phyloP scores from a whole-genome alignment of 1,284 basidiomycete species.

The Kwoniella shivajii region DNA sequence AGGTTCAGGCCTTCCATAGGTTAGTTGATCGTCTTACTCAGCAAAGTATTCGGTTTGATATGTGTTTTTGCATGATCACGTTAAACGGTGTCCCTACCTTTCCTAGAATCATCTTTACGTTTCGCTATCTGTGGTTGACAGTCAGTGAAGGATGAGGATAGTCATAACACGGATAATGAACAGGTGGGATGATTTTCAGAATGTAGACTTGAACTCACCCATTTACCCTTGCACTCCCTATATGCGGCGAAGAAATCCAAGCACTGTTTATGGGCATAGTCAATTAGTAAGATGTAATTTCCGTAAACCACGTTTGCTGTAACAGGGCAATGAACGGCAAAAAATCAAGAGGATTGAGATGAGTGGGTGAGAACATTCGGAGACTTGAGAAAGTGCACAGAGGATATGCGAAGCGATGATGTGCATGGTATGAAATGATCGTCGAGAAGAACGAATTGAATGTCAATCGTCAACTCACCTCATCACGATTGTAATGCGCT shows the following conservation, averaged over 20 bases:
- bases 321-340: no score
- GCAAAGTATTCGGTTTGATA: no score
- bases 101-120: constrained; percentile 31
- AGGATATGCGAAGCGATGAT: neutral
- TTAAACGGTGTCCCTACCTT: constrained; percentile 16
- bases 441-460: neutral
- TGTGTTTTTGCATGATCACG: neutral
- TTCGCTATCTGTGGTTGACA: constrained; percentile 28
- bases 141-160: constrained; percentile 1
- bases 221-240: constrained; percentile 53
- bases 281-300: neutral
- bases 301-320: no score
- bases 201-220: constrained; percentile 32
- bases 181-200: neutral
- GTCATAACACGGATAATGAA: neutral
- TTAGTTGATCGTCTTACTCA: no score
- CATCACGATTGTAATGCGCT: constrained; percentile 52
- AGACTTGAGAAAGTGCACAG: neutral
- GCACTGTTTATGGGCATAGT: constrained; percentile 33
- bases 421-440: neutral
- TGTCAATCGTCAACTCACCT: constrained; percentile 34
- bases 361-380: neutral
- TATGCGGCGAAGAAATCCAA: constrained; percentile 53
- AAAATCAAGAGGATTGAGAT: neutral
- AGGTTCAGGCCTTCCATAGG: no score